These are phyloP conservation scores for Nitzschia sp. DNA, from an alignment of 108 stramenopile species.

Conservation along the genomic window DNA sequence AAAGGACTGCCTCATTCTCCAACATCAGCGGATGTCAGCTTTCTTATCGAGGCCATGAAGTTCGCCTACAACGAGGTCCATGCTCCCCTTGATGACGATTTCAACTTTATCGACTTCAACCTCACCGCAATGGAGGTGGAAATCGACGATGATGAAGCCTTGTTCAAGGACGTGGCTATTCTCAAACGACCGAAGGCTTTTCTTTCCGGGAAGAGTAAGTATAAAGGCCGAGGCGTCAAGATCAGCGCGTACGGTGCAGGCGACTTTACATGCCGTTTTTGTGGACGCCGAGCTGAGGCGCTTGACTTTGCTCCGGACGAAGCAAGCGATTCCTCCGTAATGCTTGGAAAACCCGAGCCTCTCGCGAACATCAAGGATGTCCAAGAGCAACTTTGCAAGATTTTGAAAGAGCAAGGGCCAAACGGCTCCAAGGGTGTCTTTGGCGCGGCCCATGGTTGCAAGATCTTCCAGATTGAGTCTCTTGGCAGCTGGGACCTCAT, in stretches of 20 bases:
- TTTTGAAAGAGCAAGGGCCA: not conserved
- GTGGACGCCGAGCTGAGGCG: not conserved
- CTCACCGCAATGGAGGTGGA: not conserved
- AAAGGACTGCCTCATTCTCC: not conserved
- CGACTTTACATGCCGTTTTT: not conserved
- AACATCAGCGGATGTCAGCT: not conserved
- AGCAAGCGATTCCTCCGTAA: not conserved
- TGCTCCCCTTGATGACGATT: constrained; percentile 1
- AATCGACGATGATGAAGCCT: not conserved
- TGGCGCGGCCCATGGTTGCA: not conserved
- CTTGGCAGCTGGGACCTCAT: not conserved
- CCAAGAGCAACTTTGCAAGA: not conserved
- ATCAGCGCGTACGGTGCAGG: not conserved
- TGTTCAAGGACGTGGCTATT: not conserved
- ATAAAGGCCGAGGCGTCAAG: not conserved
- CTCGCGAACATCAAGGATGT: not conserved
- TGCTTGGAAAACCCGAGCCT: not conserved
- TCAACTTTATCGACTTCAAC: constrained; percentile 11
- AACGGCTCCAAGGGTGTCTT: constrained; percentile 1
- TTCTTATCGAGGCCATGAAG: not conserved
- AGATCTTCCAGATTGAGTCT: not conserved
- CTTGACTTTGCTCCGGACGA: not conserved
- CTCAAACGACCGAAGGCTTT: not conserved
- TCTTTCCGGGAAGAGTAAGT: not conserved
- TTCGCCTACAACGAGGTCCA: constrained; percentile 2